These are phyloP conservation scores for Pisolithus tinctorius DNA, from an alignment of 768 basidiomycete species.

Conservation along the genomic window DNA sequence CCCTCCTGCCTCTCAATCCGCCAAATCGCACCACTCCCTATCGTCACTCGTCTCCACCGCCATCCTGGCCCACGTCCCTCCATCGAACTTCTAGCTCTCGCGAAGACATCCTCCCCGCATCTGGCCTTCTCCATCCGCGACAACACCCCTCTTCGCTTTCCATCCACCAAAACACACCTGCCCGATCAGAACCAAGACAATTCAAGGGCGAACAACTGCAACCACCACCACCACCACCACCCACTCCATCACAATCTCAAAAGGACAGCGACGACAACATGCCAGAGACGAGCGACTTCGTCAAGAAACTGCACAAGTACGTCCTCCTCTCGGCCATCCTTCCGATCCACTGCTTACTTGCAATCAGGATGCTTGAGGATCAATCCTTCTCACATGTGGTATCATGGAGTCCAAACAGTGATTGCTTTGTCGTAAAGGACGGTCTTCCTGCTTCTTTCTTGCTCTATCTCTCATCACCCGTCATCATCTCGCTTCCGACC, in stretches of 20 bases:
- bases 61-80: conserved; percentile 18
- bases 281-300: conserved; percentile 89
- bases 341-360: not conserved
- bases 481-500: not conserved
- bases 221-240: conserved; percentile 10
- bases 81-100: conserved; percentile 36
- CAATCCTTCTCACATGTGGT: conserved; percentile 65
- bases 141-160: conserved; percentile 17
- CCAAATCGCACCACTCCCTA: conserved; percentile 21
- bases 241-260: conserved; percentile 11
- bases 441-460: not conserved
- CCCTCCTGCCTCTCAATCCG: conserved; percentile 34
- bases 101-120: conserved; percentile 32
- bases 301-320: conserved; percentile 91
- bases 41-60: conserved; percentile 21
- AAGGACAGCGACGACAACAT: conserved; percentile 60
- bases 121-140: conserved; percentile 9
- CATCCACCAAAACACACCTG: conserved; percentile 16
- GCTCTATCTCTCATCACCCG: conserved; percentile 2
- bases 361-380: conserved; percentile 80
- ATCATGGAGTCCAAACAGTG: conserved; percentile 76
- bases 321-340: conserved; percentile 11
- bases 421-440: conserved; percentile 85
- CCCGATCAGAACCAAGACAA: conserved; percentile 18
- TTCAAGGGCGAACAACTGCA: conserved; percentile 24